Conservation (phyloP, 352 stramenopile species). For the Pythium biforme region DNA sequence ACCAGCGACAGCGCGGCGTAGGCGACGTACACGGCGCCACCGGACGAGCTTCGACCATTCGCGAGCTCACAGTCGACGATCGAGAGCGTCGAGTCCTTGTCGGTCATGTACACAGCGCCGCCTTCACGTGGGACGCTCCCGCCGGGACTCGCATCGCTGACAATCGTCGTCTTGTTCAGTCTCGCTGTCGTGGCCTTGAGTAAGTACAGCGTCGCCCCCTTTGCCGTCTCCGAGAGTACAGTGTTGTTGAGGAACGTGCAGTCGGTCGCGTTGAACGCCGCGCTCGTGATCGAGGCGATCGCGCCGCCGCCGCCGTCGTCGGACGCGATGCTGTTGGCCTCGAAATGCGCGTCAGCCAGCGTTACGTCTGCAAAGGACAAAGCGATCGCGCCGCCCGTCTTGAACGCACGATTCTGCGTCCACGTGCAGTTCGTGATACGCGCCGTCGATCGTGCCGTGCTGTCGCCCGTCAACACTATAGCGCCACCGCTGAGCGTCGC, state of each 20-base stretch:
- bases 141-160: not conserved
- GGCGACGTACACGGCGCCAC: conserved; percentile 48
- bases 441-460: not conserved
- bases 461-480: not conserved
- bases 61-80: conserved; percentile 41
- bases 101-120: conserved; percentile 47
- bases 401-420: conserved; percentile 7
- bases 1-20: conserved; percentile 22
- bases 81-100: conserved; percentile 26
- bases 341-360: not conserved
- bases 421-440: conserved; percentile 11
- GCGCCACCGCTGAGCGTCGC: conserved; percentile 8
- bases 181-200: not conserved
- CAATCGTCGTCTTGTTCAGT: conserved; percentile 3
- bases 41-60: conserved; percentile 38
- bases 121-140: conserved; percentile 25
- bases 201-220: conserved; percentile 19
- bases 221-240: conserved; percentile 2
- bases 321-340: conserved; percentile 4
- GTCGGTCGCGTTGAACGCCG: conserved; percentile 6
- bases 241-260: conserved; percentile 17
- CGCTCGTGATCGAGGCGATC: conserved; percentile 7
- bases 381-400: conserved; percentile 17
- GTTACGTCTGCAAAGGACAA: conserved; percentile 7
- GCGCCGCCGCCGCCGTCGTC: conserved; percentile 17